Evolutionary conservation across 352 stramenopile species (phyloP), one percentile per base, ranked within the genome.

Genomic region (Globisporangium parvum): DNA sequence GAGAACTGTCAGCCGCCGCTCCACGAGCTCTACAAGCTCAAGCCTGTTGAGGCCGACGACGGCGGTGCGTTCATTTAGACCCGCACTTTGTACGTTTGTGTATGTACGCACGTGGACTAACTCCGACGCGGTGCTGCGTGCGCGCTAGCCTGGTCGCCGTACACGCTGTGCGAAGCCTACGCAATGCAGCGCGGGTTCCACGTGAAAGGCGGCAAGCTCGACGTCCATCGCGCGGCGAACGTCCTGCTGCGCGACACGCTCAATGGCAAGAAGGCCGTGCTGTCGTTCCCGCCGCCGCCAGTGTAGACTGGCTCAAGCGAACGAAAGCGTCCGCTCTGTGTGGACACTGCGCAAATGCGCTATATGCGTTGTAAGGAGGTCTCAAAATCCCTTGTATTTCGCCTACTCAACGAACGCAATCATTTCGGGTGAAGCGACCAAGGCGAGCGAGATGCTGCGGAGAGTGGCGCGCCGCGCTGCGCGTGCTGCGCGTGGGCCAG

Each of bases 11-110:
- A 69, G 37, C 84, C 84, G 17, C 63, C 70, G 17, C 71, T 93
- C 50, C 64, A 91, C 47, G 75, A 85, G 41, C 55, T 87, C n/a
- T 93, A 93, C 70, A 91, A 91, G 59, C 73, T 93, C 42, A 79
- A 75, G 47, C 73, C 73, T 0, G 70, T 91, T 20, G 80, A 91
- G 24, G 73, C 81, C 12, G 80, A 91, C 24, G 79, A 90, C 49
- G 75, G 73, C 18, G 67, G 59, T 68, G 33, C 35, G 55, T 54
- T 28, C 3, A 46, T n/a, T 52, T 18, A 23, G 18, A 39, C 14
- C 6, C 40, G 18, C 40, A 52, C 14, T 44, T 35, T 37, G 17
- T 14, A 40, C 40, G 46, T 12, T 6, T 10, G 14, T 56, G 37
- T 56, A 51, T 55, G 12, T 41, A 12, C 26, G 26, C 26, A 31